Evolutionary conservation across 2,329 filamentous ascomycete species (phyloP).

Genomic region (Torrubiellomyces zombiae): DNA sequence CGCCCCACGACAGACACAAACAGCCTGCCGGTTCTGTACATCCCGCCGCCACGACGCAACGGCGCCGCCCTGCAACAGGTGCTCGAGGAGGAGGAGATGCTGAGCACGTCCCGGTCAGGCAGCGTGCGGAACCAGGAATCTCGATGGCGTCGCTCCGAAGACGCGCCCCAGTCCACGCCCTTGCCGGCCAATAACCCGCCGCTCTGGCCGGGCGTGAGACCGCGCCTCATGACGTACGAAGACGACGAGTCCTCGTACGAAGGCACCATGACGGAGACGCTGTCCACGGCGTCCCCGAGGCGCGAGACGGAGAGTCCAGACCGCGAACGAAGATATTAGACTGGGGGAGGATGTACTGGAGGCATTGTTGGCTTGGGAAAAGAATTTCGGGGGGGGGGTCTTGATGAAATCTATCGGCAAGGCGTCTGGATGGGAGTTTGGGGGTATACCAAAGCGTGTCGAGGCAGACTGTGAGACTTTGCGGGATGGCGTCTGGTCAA

Average conservation of each 20-base stretch:
- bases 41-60: conserved; percentile 43
- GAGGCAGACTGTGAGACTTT: too few species aligned
- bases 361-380: too few species aligned
- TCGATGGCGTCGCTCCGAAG: conserved; percentile 6
- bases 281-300: too few species aligned
- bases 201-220: conserved; percentile 24
- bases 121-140: conserved; percentile 8
- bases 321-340: too few species aligned
- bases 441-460: too few species aligned
- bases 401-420: too few species aligned
- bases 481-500: too few species aligned
- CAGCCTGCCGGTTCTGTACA: conserved; percentile 40
- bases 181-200: conserved; percentile 19
- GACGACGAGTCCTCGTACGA: conserved; percentile 17
- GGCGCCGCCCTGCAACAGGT: conserved; percentile 39
- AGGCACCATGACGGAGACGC: too few species aligned
- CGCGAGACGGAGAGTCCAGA: too few species aligned
- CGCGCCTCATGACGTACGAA: conserved; percentile 13
- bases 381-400: too few species aligned
- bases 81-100: conserved; percentile 32
- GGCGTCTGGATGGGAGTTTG: too few species aligned
- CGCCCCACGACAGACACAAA: conserved; percentile 36
- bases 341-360: too few species aligned
- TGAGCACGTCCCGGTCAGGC: conserved; percentile 3
- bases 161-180: conserved; percentile 8